Base-by-base conservation (phyloP, 2,329 filamentous ascomycete genomes). In the Aspergillus sp. region DNA sequence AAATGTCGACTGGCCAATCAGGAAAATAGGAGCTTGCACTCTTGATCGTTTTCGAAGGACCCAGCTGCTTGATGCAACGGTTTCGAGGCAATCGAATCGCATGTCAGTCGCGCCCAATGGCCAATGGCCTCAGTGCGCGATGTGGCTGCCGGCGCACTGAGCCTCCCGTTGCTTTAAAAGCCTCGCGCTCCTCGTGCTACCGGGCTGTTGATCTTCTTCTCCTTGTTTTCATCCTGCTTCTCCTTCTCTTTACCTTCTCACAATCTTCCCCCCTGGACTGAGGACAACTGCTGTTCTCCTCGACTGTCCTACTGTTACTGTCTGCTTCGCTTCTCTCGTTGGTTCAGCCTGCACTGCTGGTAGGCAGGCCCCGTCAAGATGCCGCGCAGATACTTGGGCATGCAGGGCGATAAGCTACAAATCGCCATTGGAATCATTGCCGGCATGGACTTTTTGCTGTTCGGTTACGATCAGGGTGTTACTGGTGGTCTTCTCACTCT, bases 401-500 rank as follows among this genome's bases (percentile, higher is more conserved):
- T 78, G 13, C 68, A 68, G 59, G 77, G 77, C 69, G 66, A 67
- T 47, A 67, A 65, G 49, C 70, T 79, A 36, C 74, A 77, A 55
- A 63, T 77, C 30, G 76, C 76, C 47, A 77, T 80, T 61, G 74
- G 75, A 26, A 55, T 77, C 13, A 72, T 79, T 58, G 77, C 77
- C 32, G 77, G 77, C 42, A 68, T 77, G 58, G 77, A 78, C 58
- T 75, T 75, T 57, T 53, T 75, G 59, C 67, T 77, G 1, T 67
- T 67, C 17, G 65, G 65, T 48, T 77, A 76, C 60, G 75, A 74
- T 59, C 72, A 69, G 64, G 77, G 76, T 69, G 76, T 79, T 5
- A 75, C 76, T 26, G 77, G 77, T 45, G 77, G 77, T 53, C 70
- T 80, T 3, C 67, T 80, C 50, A 76, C 74, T 6, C 67, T 79